Evolutionary conservation across 345 rosid species (phyloP), one percentile per base, ranked within the genome.

Genomic region (Nasturtium officinale): DNA sequence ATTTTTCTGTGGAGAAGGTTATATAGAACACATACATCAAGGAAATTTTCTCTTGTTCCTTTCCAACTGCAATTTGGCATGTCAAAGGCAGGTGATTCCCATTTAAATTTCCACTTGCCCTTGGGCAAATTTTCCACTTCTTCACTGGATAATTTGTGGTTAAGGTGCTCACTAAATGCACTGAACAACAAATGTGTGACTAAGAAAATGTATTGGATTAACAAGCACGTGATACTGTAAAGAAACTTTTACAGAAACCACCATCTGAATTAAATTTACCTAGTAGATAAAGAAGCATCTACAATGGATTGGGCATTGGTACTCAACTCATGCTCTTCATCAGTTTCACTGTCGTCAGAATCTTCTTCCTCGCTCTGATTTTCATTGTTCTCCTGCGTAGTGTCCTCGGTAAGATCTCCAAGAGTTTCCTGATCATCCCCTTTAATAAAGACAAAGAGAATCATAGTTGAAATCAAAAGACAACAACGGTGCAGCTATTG

Each of bases 41-140:
- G 61, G 69, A 85, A 85, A 80, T 82, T 80, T 67, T 81, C 82
- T 48, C 87, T 85, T 2, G 93, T 87, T 72, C 93, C 98, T 58
- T 66, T 47, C 93, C 93, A 90, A 79, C 57, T 93, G 86, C 90
- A 87, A 77, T 86, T 85, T 58, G 88, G 77, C 82, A 78, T 82
- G 69, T 76, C 88, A 69, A 74, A 47, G 71, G 94, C 86, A 76
- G 90, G 88, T 64, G 85, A 64, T 59, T 89, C 90, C 96, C 96
- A 93, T 48, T 67, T 80, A 79, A 85, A 90, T 59, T 87, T 88
- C 88, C 88, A 79, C 74, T 76, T 85, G 53, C 86, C 86, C 46
- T 77, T 81, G 12, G 82, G 74, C 69, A 90, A 72, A 63, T 61
- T 67, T 37, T 86, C 83, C 71, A 79, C 73, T 74, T 90, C 93